Base-by-base conservation (phyloP, 257 asterid species). In the Paraleonurus japonicus region DNA sequence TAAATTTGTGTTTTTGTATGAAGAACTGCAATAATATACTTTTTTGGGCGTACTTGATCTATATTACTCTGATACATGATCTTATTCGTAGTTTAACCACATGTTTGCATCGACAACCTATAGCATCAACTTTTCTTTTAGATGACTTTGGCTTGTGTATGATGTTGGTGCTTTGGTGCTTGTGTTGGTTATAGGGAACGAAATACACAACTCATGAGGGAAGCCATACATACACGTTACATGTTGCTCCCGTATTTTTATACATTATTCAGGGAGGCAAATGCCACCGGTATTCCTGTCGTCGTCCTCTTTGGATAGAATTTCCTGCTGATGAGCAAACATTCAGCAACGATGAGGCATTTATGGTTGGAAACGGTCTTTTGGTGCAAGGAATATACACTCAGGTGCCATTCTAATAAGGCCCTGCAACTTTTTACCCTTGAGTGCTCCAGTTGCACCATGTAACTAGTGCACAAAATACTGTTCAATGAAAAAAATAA, bases 261-360 rank as follows among this genome's bases (percentile, higher is more conserved):
- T 87, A 95, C 98, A 8, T 67, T 95, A 66, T 95, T 95, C 86
- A 85, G 98, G 80, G 98, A 95, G 85, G 94, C 99, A 77, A 95
- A 95, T 81, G 75, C 76, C 67, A 89, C 77, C 60, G 98, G 99
- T 64, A 68, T 82, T 76, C 99, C 99, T 33, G 96, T 95, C 54
- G 80, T 6, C 99, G 99, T 28, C 96, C 99, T 37, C 96, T 95
- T 59, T 95, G 96, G 97, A 95, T 95, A 98, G 99, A 95, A 65
- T 95, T 89, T 80, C 98, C 99, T 61, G 45, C 79, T 61, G 99
- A 95, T 65, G 96, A 86, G 80, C 86, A 86, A 55, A 82, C 97
- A 39, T 95, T 83, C 78, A 80, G 85, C 84, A 89, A 82, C 43
- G 99, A 95, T 57, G 99, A 92, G 80, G 97, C 99, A 61, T 92